Percentiles rank a stretch among this genome's conserved stretches.
Evolutionary conservation across 768 basidiomycete genomes (phyloP).

Genomic region (Leccinum subtestaceum): DNA sequence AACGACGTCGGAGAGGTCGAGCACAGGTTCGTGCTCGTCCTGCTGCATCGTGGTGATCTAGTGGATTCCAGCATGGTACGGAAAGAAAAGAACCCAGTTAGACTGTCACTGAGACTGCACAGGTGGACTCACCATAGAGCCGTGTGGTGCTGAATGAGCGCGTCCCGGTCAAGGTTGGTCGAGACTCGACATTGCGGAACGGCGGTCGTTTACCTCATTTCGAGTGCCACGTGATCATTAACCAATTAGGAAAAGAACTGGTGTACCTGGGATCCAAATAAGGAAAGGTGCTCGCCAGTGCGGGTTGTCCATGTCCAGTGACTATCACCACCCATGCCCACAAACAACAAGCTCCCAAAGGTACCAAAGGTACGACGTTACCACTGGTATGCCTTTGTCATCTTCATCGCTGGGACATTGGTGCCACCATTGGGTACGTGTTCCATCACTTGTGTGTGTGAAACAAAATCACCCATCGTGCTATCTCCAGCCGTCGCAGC

Average conservation of each 20-base stretch:
- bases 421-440: slow-evolving; percentile 84
- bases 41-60: slow-evolving; percentile 38
- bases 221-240: slow-evolving; percentile 23
- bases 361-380: slow-evolving; percentile 58
- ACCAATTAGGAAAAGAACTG: slow-evolving; percentile 6
- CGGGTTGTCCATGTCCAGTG: slow-evolving; percentile 7
- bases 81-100: not conserved
- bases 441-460: not conserved
- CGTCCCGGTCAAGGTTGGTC: slow-evolving; percentile 19
- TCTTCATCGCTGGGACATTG: slow-evolving; percentile 87
- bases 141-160: slow-evolving; percentile 20
- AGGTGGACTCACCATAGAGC: slow-evolving; percentile 15
- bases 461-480: slow-evolving; percentile 1
- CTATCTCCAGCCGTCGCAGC: slow-evolving; percentile 76
- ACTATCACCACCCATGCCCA: slow-evolving; percentile 26
- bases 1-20: slow-evolving; percentile 81
- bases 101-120: no score
- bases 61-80: not conserved
- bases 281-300: slow-evolving; percentile 2
- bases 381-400: slow-evolving; percentile 77
- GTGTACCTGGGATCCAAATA: slow-evolving; percentile 4
- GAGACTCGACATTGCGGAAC: not conserved
- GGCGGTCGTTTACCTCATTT: slow-evolving; percentile 28
- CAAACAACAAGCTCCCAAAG: slow-evolving; percentile 50
- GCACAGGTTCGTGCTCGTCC: slow-evolving; percentile 59